These are phyloP conservation scores for Rhodofomes roseus DNA, from an alignment of 1,284 basidiomycete genomes.

Conservation along the genomic window DNA sequence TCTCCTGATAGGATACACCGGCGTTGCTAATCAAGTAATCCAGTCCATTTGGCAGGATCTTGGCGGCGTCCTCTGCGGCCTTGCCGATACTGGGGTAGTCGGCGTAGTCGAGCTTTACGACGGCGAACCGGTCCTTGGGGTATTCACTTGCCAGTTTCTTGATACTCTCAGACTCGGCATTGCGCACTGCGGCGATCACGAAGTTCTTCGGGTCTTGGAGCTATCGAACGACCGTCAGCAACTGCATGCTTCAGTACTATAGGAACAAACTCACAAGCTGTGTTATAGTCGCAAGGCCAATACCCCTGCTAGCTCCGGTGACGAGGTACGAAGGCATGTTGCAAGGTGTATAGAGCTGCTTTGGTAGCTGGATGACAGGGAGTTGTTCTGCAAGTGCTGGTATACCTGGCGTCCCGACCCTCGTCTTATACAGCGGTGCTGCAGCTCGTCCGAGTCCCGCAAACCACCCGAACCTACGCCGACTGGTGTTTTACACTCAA, in stretches of 20 bases:
- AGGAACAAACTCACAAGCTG: not conserved
- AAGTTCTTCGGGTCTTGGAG: not conserved
- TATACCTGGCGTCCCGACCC: not conserved
- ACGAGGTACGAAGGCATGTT: not conserved
- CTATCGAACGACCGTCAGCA: not conserved
- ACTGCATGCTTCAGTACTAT: not conserved
- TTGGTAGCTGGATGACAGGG: not conserved
- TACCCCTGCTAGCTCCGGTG: not conserved
- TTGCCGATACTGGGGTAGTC: not conserved
- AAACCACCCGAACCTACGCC: too few relatives aligned
- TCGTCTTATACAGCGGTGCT: not conserved
- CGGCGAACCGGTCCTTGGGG: not conserved
- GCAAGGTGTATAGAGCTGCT: not conserved
- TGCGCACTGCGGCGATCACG: not conserved
- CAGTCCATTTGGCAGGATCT: constrained; percentile 1
- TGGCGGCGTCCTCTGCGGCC: not conserved
- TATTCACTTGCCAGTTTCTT: not conserved
- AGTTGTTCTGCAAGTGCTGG: not conserved
- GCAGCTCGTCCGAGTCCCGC: not conserved
- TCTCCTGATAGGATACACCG: not conserved
- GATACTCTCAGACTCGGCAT: not conserved
- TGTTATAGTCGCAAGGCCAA: not conserved
- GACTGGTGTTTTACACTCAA: too few relatives aligned
- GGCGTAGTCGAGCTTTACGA: not conserved
- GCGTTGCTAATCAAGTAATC: constrained; percentile 3